Evolutionary conservation across 495 filamentous ascomycete genomes (phyloP).

Genomic region (Aspergillus heteromorphus): DNA sequence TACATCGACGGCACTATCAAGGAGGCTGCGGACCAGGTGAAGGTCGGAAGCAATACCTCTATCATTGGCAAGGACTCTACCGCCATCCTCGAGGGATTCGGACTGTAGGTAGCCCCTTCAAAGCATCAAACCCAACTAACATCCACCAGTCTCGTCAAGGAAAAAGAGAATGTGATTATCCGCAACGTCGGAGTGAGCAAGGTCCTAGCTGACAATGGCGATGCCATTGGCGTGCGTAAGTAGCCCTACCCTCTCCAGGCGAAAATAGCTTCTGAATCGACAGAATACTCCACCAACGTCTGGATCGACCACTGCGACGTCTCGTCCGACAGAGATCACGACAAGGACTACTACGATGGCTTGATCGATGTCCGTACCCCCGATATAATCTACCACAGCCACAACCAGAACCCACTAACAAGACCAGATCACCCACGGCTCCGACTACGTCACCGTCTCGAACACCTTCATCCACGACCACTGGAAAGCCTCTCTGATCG

Average conservation of each 20-base stretch:
- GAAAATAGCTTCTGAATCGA: too few species aligned
- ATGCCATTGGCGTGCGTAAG: constrained; percentile 53
- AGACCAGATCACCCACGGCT: constrained; percentile 36
- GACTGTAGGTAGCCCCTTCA: constrained; percentile 17
- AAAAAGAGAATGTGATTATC: constrained; percentile 54
- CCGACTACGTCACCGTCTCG: constrained; percentile 48
- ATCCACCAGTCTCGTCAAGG: constrained; percentile 34
- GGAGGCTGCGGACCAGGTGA: constrained; percentile 35
- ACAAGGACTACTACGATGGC: constrained; percentile 67
- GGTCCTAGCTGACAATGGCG: constrained; percentile 52
- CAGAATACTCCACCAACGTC: constrained; percentile 50
- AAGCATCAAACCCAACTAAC: background rate
- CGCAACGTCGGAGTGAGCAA: constrained; percentile 58
- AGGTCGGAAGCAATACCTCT: constrained; percentile 49
- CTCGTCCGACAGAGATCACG: constrained; percentile 46
- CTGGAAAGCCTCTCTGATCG: constrained; percentile 59
- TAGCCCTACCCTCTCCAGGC: constrained; percentile 4
- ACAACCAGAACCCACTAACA: background rate
- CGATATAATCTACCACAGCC: background rate
- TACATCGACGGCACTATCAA: constrained; percentile 43
- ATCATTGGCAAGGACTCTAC: constrained; percentile 42
- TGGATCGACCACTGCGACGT: constrained; percentile 70
- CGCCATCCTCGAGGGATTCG: constrained; percentile 28
- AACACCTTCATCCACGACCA: constrained; percentile 55
- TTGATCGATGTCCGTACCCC: constrained; percentile 50